These are phyloP conservation scores for Mollisia scopiformis DNA, from an alignment of 2,329 filamentous ascomycete genomes.

Conservation along the genomic window DNA sequence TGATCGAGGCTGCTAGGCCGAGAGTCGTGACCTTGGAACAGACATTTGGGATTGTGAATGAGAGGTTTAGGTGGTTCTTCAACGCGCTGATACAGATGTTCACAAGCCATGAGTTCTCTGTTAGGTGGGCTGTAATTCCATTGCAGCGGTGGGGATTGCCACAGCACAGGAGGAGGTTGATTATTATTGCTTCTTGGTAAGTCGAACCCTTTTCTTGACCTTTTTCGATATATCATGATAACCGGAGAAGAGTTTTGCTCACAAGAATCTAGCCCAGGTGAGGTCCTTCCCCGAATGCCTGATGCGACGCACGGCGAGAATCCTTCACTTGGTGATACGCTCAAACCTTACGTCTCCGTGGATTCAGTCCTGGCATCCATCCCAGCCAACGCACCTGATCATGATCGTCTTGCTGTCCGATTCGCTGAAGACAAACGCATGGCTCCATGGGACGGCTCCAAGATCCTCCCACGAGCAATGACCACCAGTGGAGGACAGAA, in stretches of 20 bases:
- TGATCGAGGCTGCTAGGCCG: conserved; percentile 63
- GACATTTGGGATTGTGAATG: conserved; percentile 67
- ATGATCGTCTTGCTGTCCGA: conserved; percentile 39
- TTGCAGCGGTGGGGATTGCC: conserved; percentile 49
- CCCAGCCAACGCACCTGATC: conserved; percentile 39
- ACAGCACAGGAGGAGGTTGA: conserved; percentile 43
- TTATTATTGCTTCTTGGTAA: conserved; percentile 56
- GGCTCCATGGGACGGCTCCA: conserved; percentile 48
- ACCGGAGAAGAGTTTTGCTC: not conserved
- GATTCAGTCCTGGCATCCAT: conserved; percentile 32
- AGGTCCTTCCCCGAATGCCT: conserved; percentile 69
- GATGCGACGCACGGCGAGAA: conserved; percentile 57
- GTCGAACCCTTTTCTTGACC: not conserved
- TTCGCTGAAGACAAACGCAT: conserved; percentile 9
- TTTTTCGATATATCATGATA: not conserved
- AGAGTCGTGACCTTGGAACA: conserved; percentile 79
- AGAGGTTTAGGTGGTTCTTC: conserved; percentile 58
- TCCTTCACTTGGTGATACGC: conserved; percentile 37
- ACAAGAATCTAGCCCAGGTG: conserved; percentile 59
- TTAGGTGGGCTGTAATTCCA: conserved; percentile 67
- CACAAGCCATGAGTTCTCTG: conserved; percentile 66
- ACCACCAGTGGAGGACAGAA: conserved; percentile 66
- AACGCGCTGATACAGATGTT: conserved; percentile 64
- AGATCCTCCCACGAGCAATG: conserved; percentile 58
- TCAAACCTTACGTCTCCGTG: conserved; percentile 49